Conservation (phyloP, 2,329 filamentous ascomycete species). For the Microthyrium microscopicum region DNA sequence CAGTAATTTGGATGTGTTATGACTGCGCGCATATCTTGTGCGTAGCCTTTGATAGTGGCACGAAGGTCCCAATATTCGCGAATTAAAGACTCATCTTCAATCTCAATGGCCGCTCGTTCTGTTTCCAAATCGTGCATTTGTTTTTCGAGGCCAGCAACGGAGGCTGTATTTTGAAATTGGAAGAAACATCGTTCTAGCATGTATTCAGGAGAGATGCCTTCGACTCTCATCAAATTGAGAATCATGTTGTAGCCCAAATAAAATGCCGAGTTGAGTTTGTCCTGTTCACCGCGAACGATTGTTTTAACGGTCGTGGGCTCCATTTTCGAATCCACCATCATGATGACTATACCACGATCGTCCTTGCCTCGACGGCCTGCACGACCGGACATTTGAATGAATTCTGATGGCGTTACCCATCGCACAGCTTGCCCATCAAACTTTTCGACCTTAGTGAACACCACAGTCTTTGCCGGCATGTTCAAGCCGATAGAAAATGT, state of each 20-base stretch:
- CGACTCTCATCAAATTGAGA: constrained; percentile 87
- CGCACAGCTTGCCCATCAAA: constrained; percentile 71
- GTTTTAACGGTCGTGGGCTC: constrained; percentile 86
- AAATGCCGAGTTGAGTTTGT: constrained; percentile 94
- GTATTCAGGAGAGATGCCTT: constrained; percentile 95
- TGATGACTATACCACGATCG: constrained; percentile 95
- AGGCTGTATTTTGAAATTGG: constrained; percentile 92
- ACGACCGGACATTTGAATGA: constrained; percentile 97
- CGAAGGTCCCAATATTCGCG: constrained; percentile 89
- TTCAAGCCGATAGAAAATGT: constrained; percentile 98
- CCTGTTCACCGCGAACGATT: constrained; percentile 91
- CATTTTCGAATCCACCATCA: constrained; percentile 97
- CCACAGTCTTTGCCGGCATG: constrained; percentile 97
- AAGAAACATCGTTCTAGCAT: constrained; percentile 99
- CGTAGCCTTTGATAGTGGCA: constrained; percentile 67
- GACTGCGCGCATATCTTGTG: constrained; percentile 76
- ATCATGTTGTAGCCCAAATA: constrained; percentile 99
- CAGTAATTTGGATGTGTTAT: constrained; percentile 86
- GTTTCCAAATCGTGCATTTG: constrained; percentile 64
- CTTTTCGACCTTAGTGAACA: constrained; percentile 94
- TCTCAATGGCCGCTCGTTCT: constrained; percentile 54
- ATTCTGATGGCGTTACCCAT: constrained; percentile 86
- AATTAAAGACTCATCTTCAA: constrained; percentile 73
- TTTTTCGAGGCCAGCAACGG: constrained; percentile 67
- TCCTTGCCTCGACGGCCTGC: constrained; percentile 94